Conservation (phyloP, 345 rosid genomes). For the Melastoma malabathricum region DNA sequence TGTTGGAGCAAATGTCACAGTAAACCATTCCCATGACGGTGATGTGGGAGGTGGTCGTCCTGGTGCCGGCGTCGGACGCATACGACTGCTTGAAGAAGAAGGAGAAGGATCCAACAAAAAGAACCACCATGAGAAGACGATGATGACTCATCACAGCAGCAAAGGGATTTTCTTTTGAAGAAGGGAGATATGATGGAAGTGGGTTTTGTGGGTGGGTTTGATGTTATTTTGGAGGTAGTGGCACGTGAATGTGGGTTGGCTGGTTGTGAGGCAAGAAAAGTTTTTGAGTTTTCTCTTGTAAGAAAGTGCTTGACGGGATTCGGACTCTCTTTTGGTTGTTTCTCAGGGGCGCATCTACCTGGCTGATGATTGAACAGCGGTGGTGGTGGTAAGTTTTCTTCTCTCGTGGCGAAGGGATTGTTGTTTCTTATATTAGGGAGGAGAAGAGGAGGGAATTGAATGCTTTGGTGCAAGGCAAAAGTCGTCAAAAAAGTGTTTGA, state of each 20-base stretch:
- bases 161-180: too few species aligned
- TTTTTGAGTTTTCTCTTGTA: not conserved
- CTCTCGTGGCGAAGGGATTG: too few species aligned
- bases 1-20: slow-evolving; percentile 94
- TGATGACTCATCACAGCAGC: not conserved
- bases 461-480: too few species aligned
- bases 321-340: not conserved
- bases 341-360: too few species aligned
- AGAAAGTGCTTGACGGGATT: not conserved
- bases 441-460: too few species aligned
- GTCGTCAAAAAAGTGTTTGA: not conserved
- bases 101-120: slow-evolving; percentile 6
- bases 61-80: slow-evolving; percentile 18
- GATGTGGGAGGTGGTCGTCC: slow-evolving; percentile 30
- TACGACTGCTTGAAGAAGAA: slow-evolving; percentile 27
- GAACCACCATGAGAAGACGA: not conserved
- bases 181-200: too few species aligned
- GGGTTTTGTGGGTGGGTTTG: too few species aligned
- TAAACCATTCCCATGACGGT: slow-evolving; percentile 85
- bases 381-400: too few species aligned
- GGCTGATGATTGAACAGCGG: too few species aligned
- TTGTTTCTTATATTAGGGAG: too few species aligned
- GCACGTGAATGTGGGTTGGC: slow-evolving; percentile 67
- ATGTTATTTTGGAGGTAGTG: not conserved
- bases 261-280: slow-evolving; percentile 11